Conservation (phyloP, 148 eudicot genomes). For the Gaultheria prostrata region DNA sequence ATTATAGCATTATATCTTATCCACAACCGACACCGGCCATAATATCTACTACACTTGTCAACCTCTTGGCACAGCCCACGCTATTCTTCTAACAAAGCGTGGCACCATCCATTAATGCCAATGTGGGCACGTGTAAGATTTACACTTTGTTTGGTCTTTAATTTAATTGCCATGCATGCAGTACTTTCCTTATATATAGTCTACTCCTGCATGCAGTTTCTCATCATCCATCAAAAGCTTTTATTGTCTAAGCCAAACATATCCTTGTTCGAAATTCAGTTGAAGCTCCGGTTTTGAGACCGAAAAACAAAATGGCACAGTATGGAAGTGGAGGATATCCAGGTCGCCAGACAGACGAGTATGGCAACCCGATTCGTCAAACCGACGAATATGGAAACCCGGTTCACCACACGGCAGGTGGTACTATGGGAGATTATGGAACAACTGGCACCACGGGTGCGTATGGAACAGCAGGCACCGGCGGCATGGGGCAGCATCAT, state of each 20-base stretch:
- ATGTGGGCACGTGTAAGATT: not conserved
- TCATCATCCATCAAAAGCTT: not conserved
- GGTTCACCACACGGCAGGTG: conserved; percentile 2
- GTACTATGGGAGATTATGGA: conserved; percentile 19
- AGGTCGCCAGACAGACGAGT: not conserved
- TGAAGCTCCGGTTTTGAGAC: not conserved
- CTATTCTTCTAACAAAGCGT: not conserved
- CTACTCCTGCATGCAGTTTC: not conserved
- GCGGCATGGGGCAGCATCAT: conserved; percentile 12
- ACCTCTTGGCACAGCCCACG: not conserved
- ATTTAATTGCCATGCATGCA: not conserved
- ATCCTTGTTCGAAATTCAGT: not conserved
- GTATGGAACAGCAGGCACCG: not conserved
- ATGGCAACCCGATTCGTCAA: conserved; percentile 19
- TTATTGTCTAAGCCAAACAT: not conserved
- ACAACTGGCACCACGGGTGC: conserved; percentile 8
- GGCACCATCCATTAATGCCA: not conserved
- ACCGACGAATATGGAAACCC: conserved; percentile 26
- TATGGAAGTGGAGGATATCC: conserved; percentile 6
- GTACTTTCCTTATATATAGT: not conserved
- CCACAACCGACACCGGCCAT: not conserved
- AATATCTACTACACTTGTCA: not conserved
- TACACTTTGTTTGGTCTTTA: not conserved
- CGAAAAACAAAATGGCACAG: conserved; percentile 13
- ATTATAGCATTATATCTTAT: not conserved